Evolutionary conservation across 225 moss, liverwort and hornwort species (phyloP).

Genomic region (Straminergon stramineum): DNA sequence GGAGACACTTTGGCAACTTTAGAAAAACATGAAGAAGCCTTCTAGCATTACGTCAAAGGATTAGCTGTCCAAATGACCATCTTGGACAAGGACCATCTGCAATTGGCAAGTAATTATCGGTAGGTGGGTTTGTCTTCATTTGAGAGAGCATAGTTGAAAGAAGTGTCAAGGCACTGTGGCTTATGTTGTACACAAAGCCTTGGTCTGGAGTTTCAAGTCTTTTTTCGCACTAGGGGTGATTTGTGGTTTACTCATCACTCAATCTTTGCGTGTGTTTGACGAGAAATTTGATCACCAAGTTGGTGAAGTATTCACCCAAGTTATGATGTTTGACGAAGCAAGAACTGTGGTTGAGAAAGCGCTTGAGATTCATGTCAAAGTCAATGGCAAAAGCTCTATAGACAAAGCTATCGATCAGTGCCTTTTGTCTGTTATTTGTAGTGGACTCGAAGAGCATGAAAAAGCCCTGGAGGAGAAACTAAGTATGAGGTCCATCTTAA

Average conservation of each 20-base stretch:
- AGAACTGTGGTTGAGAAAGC: slow-evolving; percentile 45
- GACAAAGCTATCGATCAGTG: slow-evolving; percentile 84
- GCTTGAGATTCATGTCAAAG: slow-evolving; percentile 55
- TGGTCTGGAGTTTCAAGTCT: not conserved
- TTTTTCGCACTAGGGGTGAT: not conserved
- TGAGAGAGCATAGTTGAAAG: not conserved
- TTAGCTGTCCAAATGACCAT: slow-evolving; percentile 72
- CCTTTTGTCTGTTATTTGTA: slow-evolving; percentile 69
- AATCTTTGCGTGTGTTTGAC: not conserved
- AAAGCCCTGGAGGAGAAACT: slow-evolving; percentile 67
- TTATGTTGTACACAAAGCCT: not conserved
- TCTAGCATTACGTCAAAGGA: slow-evolving; percentile 54
- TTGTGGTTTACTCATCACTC: not conserved
- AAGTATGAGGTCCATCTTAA: slow-evolving; percentile 52
- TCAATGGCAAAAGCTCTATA: slow-evolving; percentile 47
- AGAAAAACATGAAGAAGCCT: slow-evolving; percentile 72
- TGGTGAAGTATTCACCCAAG: slow-evolving; percentile 69
- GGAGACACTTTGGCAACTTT: slow-evolving; percentile 59
- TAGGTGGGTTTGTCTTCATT: slow-evolving; percentile 16
- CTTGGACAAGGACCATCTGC: slow-evolving; percentile 49
- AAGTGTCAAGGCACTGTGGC: not conserved
- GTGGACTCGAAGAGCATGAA: slow-evolving; percentile 73
- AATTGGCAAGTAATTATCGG: slow-evolving; percentile 65
- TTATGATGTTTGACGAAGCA: slow-evolving; percentile 75
- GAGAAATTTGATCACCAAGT: slow-evolving; percentile 24